A percentile compares a stretch with the other conserved stretches of the same genome.
These are phyloP conservation scores for Fusarium poae DNA, from an alignment of 2,329 filamentous ascomycete species.

Conservation along the genomic window DNA sequence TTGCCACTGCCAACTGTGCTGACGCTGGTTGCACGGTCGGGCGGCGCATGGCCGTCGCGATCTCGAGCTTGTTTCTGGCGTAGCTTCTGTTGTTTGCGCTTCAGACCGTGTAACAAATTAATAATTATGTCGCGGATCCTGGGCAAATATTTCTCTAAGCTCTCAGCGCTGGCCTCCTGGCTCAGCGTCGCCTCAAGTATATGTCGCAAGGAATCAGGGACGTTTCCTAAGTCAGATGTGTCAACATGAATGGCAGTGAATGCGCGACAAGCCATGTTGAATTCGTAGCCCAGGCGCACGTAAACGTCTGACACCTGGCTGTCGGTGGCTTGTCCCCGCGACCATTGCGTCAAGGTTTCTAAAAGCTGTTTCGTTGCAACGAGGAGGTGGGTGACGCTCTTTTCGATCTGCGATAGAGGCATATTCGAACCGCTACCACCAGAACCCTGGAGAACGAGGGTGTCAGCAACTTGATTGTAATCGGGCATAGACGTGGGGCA, in stretches of 20 bases:
- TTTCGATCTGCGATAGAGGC: constrained; percentile 94
- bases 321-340: constrained; percentile 89
- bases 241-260: constrained; percentile 98
- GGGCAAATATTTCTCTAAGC: constrained; percentile 92
- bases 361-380: constrained; percentile 98
- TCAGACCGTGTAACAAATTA: constrained; percentile 93
- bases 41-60: constrained; percentile 60
- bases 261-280: constrained; percentile 97
- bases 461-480: constrained; percentile 45
- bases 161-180: constrained; percentile 94
- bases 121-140: constrained; percentile 99
- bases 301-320: constrained; percentile 98
- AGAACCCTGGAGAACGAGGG: constrained; percentile 53
- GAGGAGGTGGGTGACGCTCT: constrained; percentile 96
- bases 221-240: constrained; percentile 91
- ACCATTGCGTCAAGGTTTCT: constrained; percentile 98
- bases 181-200: constrained; percentile 97
- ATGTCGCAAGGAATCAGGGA: constrained; percentile 88
- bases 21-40: constrained; percentile 68
- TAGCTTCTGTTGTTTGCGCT: constrained; percentile 95
- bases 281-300: constrained; percentile 96
- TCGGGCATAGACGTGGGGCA: constrained; percentile 37
- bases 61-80: constrained; percentile 72
- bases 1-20: constrained; percentile 70
- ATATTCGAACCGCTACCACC: constrained; percentile 78